Evolutionary conservation across 768 basidiomycete genomes (phyloP).

Genomic region (Suillus cothurnatus): DNA sequence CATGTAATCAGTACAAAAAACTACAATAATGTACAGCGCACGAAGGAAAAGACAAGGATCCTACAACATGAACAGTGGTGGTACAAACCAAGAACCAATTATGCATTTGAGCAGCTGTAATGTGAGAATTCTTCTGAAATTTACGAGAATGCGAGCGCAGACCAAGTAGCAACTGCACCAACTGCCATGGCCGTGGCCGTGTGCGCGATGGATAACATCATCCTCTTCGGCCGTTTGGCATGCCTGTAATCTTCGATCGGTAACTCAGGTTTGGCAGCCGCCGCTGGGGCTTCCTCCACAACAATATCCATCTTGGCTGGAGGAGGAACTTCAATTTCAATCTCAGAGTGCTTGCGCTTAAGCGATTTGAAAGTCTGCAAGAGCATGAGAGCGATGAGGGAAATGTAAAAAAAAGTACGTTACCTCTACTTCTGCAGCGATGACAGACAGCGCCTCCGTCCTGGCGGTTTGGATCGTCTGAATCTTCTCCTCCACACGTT

Average conservation of each 20-base stretch:
- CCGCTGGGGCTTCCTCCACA: background rate
- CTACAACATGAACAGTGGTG: background rate
- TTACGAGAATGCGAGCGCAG: constrained; percentile 68
- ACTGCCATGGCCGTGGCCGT: constrained; percentile 65
- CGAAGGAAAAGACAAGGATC: background rate
- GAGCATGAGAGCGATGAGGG: constrained; percentile 28
- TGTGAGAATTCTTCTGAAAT: background rate
- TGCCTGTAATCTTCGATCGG: constrained; percentile 22
- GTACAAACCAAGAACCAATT: constrained; percentile 6
- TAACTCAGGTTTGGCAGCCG: background rate
- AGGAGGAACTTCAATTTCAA: constrained; percentile 32
- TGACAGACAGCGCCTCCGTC: constrained; percentile 38
- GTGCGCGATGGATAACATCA: constrained; percentile 44
- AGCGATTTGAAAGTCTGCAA: constrained; percentile 38
- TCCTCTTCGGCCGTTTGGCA: constrained; percentile 49
- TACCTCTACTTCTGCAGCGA: constrained; percentile 33
- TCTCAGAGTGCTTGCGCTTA: constrained; percentile 66
- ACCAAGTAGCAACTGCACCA: constrained; percentile 75
- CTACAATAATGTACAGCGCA: constrained; percentile 5
- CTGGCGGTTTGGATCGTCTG: constrained; percentile 45
- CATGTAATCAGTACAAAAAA: constrained; percentile 2
- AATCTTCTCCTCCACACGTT: constrained; percentile 49
- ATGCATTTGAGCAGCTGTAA: constrained; percentile 5
- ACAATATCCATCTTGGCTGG: background rate
- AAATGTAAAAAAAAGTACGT: constrained; percentile 10